Percentiles rank a stretch among this genome's conserved stretches.
These are phyloP conservation scores for Apiospora arundinis DNA, from an alignment of 2,329 filamentous ascomycete genomes.

Conservation along the genomic window DNA sequence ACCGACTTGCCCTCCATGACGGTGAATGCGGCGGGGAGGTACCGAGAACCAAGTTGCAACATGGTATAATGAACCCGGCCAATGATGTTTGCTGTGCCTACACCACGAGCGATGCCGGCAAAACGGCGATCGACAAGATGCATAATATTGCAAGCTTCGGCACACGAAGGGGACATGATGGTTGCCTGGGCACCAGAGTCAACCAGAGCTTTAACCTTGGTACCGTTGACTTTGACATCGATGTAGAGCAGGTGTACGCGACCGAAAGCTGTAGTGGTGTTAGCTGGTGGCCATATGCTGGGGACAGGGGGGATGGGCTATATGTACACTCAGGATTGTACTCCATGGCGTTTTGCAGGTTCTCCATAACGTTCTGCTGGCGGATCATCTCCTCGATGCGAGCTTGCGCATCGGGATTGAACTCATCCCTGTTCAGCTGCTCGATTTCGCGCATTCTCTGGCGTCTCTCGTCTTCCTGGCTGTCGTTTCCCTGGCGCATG, in stretches of 20 bases:
- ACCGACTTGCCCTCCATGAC: slow-evolving; percentile 99
- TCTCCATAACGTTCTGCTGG: slow-evolving; percentile 92
- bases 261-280: slow-evolving; percentile 74
- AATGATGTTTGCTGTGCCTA: slow-evolving; percentile 92
- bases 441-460: slow-evolving; percentile 85
- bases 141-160: slow-evolving; percentile 94
- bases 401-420: slow-evolving; percentile 88
- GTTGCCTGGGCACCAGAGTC: slow-evolving; percentile 97
- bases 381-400: slow-evolving; percentile 98
- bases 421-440: slow-evolving; percentile 89
- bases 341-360: slow-evolving; percentile 94
- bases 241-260: slow-evolving; percentile 97
- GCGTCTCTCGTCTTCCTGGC: slow-evolving; percentile 74
- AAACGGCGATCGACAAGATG: slow-evolving; percentile 92
- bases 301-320: background rate
- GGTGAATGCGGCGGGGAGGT: slow-evolving; percentile 93
- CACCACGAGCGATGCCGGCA: slow-evolving; percentile 88
- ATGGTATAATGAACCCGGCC: slow-evolving; percentile 94
- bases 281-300: background rate
- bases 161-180: slow-evolving; percentile 96
- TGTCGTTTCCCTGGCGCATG: slow-evolving; percentile 70
- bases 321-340: slow-evolving; percentile 92
- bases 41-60: slow-evolving; percentile 88
- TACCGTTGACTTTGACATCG: slow-evolving; percentile 91
- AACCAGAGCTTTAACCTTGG: slow-evolving; percentile 92